Base-by-base conservation (phyloP, 352 stramenopile species). In the Pythium biforme region DNA sequence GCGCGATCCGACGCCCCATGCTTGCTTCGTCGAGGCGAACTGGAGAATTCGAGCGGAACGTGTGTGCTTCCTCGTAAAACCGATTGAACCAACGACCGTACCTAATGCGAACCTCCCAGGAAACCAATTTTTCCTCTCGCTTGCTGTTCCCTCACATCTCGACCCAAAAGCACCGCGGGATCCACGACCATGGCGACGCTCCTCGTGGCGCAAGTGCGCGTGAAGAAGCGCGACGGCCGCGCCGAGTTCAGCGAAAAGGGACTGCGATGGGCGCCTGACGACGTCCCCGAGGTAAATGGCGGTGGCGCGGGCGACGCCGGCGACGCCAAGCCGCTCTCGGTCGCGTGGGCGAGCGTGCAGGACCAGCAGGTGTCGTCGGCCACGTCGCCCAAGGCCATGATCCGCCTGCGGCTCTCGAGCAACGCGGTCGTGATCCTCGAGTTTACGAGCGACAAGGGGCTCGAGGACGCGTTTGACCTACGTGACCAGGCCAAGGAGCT, bases 331-430 rank as follows among this genome's bases (percentile, higher is more conserved):
- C 46, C 46, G 31, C 49, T 93, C 31, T 68, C 83, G 26, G 81
- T 93, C 54, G 52, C 68, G 10, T 93, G 84, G 84, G 74, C 61
- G 57, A 86, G 61, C 50, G 80, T 93, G 25, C 80, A 89, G 68
- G 84, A 91, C 64, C 84, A 93, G 64, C 84, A 93, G 60, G 81
- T 93, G 56, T 93, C 84, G 59, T 93, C 84, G 31, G 62, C 81
- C 25, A 77, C 73, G 57, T 87, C 74, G 9, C 81, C 84, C 43
- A 89, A 89, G 62, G 84, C 84, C 52, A 91, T 93, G 84, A 89
- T 93, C 69, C 84, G 84, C 43, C 67, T 93, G 54, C 84, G 84
- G 11, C 72, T 91, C 27, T 67, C 72, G 29, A 81, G 76, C 66
- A 88, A 83, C 57, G 74, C 78, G 23, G 85, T 77, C 58, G 70